Evolutionary conservation across 768 basidiomycete species (phyloP).

Genomic region (Phylloporus scabripes): DNA sequence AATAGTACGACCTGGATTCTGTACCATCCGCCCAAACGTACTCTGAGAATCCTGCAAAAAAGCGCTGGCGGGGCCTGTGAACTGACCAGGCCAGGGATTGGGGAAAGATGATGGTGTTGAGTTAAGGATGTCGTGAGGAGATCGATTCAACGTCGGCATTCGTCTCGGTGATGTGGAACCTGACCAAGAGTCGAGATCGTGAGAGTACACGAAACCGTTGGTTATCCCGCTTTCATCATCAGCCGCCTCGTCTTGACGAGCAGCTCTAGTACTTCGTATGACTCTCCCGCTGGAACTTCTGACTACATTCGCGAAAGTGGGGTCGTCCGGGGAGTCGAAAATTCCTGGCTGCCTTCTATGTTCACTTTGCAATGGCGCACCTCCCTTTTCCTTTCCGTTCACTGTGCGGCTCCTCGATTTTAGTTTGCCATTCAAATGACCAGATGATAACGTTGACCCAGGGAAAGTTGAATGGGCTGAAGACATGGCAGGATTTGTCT

Average conservation of each 20-base stretch:
- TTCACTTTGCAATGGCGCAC: constrained; percentile 22
- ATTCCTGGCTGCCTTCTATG: constrained; percentile 15
- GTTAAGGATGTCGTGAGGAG: constrained; percentile 21
- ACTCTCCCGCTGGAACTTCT: constrained; percentile 28
- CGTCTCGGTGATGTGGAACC: constrained; percentile 23
- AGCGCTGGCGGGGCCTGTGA: constrained; percentile 47
- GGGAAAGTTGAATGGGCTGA: constrained; percentile 27
- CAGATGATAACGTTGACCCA: constrained; percentile 15
- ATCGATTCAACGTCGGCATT: constrained; percentile 7
- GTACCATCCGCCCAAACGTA: constrained; percentile 36
- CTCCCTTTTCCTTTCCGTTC: constrained; percentile 30
- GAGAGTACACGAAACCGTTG: constrained; percentile 21
- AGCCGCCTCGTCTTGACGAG: constrained; percentile 23
- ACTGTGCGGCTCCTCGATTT: constrained; percentile 38
- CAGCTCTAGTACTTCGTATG: constrained; percentile 28
- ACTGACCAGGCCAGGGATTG: constrained; percentile 33
- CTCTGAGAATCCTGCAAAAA: constrained; percentile 41
- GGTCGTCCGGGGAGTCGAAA: constrained; percentile 19
- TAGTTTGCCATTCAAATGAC: constrained; percentile 29
- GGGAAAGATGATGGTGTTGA: constrained; percentile 19
- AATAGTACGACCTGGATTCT: constrained; percentile 58
- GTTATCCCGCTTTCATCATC: constrained; percentile 17
- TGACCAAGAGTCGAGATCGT: constrained; percentile 23
- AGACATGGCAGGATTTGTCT: constrained; percentile 52
- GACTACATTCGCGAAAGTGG: constrained; percentile 15